Evolutionary conservation across 768 basidiomycete species (phyloP).

Genomic region (Chalciporus piperatus): DNA sequence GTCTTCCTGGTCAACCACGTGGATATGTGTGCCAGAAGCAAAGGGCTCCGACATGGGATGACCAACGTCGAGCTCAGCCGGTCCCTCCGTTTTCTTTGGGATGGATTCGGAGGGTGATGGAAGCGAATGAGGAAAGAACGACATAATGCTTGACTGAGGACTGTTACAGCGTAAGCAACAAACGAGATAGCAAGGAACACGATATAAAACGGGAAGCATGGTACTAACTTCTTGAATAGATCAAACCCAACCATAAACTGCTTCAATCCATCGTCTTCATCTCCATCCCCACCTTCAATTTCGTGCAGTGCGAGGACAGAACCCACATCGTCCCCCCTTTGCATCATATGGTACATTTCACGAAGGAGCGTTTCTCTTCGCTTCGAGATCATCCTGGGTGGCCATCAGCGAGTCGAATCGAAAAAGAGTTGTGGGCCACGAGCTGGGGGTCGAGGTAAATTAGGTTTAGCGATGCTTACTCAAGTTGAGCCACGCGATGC

Average conservation of each 20-base stretch:
- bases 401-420: not conserved
- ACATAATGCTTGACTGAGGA: slow-evolving; percentile 36
- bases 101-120: not conserved
- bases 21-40: not conserved
- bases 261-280: slow-evolving; percentile 37
- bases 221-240: slow-evolving; percentile 45
- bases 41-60: slow-evolving; percentile 17
- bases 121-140: slow-evolving; percentile 15
- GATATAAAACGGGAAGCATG: not conserved
- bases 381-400: slow-evolving; percentile 51
- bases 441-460: not conserved
- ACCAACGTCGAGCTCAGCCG: slow-evolving; percentile 1
- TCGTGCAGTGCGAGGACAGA: slow-evolving; percentile 36
- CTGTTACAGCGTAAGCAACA: slow-evolving; percentile 17
- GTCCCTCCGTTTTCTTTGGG: not conserved
- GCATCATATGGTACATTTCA: slow-evolving; percentile 63
- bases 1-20: not conserved
- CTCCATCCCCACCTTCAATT: slow-evolving; percentile 25
- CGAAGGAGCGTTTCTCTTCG: slow-evolving; percentile 66
- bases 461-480: slow-evolving; percentile 13
- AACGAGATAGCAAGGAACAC: not conserved
- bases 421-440: not conserved
- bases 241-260: slow-evolving; percentile 52
- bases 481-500: slow-evolving; percentile 23
- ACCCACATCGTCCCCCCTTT: slow-evolving; percentile 44